Base-by-base conservation (phyloP, 2,329 filamentous ascomycete genomes). In the Aureobasidium pullulans region DNA sequence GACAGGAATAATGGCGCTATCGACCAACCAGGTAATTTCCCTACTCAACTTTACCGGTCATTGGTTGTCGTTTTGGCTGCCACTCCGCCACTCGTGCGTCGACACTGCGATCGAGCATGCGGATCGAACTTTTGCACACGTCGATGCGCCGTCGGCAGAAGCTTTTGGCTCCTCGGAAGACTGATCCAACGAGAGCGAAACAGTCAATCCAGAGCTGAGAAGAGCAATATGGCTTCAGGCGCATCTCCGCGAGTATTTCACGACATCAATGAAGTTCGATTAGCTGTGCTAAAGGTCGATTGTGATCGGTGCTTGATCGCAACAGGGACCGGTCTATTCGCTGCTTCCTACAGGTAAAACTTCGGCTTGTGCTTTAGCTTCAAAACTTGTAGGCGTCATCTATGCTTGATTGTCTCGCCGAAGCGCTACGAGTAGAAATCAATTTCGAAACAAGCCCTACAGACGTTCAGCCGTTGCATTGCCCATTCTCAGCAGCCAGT, bases 371-470 rank as follows among this genome's bases (percentile, higher is more conserved):
- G 16, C 13, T 5, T 11, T 23, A 23, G 31, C 47, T 32, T 11
- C 32, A 7, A 19, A 16, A 36, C 13, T 56, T 56, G 40, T 56
- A 56, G 40, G 52, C 52, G 52, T 56, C 52, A 56, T 44, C 39
- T 29, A 36, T 32, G 15, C n/a, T 34, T 44, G 42, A 44, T 32
- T 54, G 50, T 23, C 23, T 23, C 23, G 23, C 23, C 2, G 23
- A 23, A 23, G 23, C 23, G 23, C 23, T 23, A n/a, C n/a, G n/a
- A n/a, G n/a, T n/a, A 23, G 23, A 23, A 23, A 23, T 34, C 44
- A 31, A 46, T 11, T 29, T n/a, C 6, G 13, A 42, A 46, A 46
- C 43, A n/a, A 23, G 47, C 32, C 32, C 19, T 28, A 11, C 32
- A 49, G 4, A 31, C 32, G 47, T 37, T 37, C 37, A 10, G 16